Percentiles rank a stretch among this genome's conserved stretches.
These are phyloP conservation scores for Bruguiera gymnorhiza DNA, from an alignment of 345 rosid species.

Conservation along the genomic window DNA sequence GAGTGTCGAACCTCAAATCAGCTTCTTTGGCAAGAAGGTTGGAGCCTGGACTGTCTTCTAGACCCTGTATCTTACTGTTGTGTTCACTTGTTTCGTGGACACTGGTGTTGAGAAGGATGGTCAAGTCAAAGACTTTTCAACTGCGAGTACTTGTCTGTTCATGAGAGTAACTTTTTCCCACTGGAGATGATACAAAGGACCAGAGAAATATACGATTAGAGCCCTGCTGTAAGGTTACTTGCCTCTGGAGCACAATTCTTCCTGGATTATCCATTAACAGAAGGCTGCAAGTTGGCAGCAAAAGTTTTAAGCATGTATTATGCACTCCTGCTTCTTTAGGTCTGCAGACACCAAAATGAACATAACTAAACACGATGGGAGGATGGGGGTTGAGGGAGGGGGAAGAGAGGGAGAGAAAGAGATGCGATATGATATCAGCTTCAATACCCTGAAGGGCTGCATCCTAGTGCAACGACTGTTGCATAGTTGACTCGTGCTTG, in stretches of 20 bases:
- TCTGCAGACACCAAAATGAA: conserved; percentile 18
- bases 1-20: conserved; percentile 12
- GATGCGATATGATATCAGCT: not conserved
- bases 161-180: conserved; percentile 1
- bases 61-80: not conserved
- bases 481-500: conserved; percentile 39
- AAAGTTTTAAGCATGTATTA: conserved; percentile 14
- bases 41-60: conserved; percentile 15
- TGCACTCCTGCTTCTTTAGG: conserved; percentile 27
- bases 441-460: conserved; percentile 33
- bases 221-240: conserved; percentile 43
- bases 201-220: conserved; percentile 16
- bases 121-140: conserved; percentile 22
- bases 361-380: too few relatives aligned
- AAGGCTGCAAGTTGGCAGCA: conserved; percentile 43
- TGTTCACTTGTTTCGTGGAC: not conserved
- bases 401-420: not conserved
- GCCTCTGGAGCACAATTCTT: conserved; percentile 26
- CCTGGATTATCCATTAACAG: conserved; percentile 29
- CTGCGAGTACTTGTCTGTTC: conserved; percentile 9
- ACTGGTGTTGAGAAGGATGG: conserved; percentile 23
- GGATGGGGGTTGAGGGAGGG: too few relatives aligned
- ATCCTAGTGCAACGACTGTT: conserved; percentile 38
- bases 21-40: not conserved
- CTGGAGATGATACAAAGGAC: conserved; percentile 10